These are phyloP conservation scores for Lycium ferocissimum DNA, from an alignment of 257 asterid genomes.

Conservation along the genomic window DNA sequence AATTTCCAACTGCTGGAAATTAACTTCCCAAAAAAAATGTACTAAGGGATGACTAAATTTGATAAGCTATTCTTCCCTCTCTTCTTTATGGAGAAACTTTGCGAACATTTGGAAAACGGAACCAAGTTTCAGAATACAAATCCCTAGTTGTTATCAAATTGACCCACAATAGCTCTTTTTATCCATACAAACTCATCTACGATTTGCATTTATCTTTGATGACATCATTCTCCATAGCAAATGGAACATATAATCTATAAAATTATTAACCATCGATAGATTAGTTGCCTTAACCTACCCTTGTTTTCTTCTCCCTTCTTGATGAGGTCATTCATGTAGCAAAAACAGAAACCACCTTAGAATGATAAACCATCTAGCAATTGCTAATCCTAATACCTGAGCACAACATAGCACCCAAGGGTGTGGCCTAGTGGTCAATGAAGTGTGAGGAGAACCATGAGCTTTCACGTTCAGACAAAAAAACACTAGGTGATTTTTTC, in stretches of 20 bases:
- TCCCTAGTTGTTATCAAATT: not conserved
- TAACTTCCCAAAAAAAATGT: not conserved
- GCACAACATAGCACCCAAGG: too few species aligned
- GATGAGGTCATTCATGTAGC: not conserved
- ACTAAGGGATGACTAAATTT: conserved; percentile 8
- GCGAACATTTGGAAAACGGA: not conserved
- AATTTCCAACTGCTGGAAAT: not conserved
- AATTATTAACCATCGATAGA: not conserved
- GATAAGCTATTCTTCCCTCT: not conserved
- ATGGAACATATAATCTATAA: not conserved
- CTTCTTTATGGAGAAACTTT: conserved; percentile 19
- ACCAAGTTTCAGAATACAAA: conserved; percentile 4
- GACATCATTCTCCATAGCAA: not conserved
- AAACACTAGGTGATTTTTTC: too few species aligned
- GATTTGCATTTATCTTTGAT: not conserved
- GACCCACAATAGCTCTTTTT: not conserved
- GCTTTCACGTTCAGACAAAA: too few species aligned
- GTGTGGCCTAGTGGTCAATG: too few species aligned
- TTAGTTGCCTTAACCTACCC: conserved; percentile 1
- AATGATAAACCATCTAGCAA: not conserved
- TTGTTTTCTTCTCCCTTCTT: not conserved
- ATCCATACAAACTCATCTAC: conserved; percentile 20
- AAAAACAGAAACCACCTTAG: conserved; percentile 13
- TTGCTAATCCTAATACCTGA: not conserved
- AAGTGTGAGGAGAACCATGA: too few species aligned